Percentiles rank a stretch among this genome's conserved stretches.
These are phyloP conservation scores for Lichtheimia hyalospora DNA, from an alignment of 371 early-diverging fungal genomes.

Conservation along the genomic window DNA sequence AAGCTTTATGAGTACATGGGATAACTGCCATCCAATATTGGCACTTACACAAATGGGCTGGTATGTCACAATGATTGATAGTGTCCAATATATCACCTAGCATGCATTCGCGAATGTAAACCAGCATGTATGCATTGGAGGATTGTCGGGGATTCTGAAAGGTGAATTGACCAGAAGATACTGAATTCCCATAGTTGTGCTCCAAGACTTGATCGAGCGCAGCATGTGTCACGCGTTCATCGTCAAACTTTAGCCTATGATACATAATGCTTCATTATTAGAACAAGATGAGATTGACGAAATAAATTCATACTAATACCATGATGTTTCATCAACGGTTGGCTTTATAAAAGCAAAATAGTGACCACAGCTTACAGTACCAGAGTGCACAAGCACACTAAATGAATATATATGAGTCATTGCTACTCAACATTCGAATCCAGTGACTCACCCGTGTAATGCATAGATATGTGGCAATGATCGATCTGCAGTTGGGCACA, in stretches of 20 bases:
- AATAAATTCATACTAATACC: constrained; percentile 45
- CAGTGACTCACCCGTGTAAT: constrained; percentile 70
- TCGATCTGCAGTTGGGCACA: constrained; percentile 66
- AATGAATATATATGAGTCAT: background rate
- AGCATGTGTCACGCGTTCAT: constrained; percentile 92
- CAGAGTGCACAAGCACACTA: constrained; percentile 97
- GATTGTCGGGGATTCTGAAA: constrained; percentile 55
- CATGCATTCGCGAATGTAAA: constrained; percentile 85
- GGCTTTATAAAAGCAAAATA: constrained; percentile 95
- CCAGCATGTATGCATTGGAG: constrained; percentile 97
- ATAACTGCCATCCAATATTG: too few species aligned
- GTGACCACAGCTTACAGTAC: constrained; percentile 96
- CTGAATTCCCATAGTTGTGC: constrained; percentile 90
- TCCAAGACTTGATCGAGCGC: constrained; percentile 89
- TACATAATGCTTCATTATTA: background rate
- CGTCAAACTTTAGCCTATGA: constrained; percentile 90
- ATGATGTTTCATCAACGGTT: constrained; percentile 72
- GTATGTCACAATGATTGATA: constrained; percentile 70
- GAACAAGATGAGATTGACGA: too few species aligned
- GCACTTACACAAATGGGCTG: constrained; percentile 62
- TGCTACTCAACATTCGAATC: constrained; percentile 5
- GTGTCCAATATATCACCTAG: constrained; percentile 73
- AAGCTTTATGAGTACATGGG: too few species aligned
- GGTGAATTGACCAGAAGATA: constrained; percentile 8
- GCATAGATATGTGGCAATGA: constrained; percentile 72